Evolutionary conservation across 345 rosid species (phyloP).

Genomic region (Cardamine chenopodiifolia): DNA sequence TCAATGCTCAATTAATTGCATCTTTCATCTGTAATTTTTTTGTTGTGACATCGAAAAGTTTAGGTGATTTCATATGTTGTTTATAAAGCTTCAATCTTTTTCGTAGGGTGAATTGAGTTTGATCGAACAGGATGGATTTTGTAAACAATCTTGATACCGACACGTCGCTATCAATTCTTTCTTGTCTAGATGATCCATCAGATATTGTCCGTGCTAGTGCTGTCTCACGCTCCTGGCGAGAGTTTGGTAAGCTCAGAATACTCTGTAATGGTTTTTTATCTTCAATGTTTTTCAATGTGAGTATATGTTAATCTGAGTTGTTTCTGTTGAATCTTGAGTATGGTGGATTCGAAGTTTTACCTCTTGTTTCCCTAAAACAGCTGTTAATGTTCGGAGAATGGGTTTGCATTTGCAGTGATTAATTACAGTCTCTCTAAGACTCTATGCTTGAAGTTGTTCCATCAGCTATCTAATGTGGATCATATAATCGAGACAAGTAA

Average conservation of each 20-base stretch:
- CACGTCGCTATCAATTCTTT: constrained; percentile 52
- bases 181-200: constrained; percentile 58
- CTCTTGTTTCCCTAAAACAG: not conserved
- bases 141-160: constrained; percentile 53
- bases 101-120: not conserved
- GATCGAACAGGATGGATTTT: constrained; percentile 49
- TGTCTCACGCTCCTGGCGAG: constrained; percentile 71
- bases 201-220: constrained; percentile 70
- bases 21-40: not conserved
- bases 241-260: constrained; percentile 56
- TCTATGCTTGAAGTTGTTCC: constrained; percentile 72
- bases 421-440: constrained; percentile 55
- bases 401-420: constrained; percentile 31
- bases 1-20: not conserved
- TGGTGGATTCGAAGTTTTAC: not conserved
- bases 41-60: not conserved
- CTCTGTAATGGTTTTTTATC: not conserved
- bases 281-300: not conserved
- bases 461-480: constrained; percentile 54
- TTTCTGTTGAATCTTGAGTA: not conserved
- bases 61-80: not conserved
- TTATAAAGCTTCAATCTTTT: not conserved
- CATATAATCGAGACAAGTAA: constrained; percentile 48
- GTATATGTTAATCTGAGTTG: not conserved
- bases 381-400: not conserved